A percentile compares a stretch with the other conserved stretches of the same genome.
Evolutionary conservation across 2,329 filamentous ascomycete species (phyloP).

Genomic region (Metarhizium robertsii): DNA sequence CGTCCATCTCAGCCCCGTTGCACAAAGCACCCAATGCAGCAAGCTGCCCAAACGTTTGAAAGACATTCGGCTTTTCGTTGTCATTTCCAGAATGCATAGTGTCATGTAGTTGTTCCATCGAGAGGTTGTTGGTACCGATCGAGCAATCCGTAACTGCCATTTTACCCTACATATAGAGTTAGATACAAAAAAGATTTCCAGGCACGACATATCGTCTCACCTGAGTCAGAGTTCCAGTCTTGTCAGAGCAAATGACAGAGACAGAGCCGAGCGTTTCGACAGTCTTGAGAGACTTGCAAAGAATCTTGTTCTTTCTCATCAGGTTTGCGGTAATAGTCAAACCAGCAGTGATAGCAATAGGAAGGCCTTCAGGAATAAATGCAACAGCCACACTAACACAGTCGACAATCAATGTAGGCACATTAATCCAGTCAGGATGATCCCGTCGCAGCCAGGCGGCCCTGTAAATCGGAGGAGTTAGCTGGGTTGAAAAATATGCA

Average conservation of each 20-base stretch:
- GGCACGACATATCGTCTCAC: conserved; percentile 18
- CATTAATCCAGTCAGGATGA: conserved; percentile 63
- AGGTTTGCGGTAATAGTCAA: conserved; percentile 68
- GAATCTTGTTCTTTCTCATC: conserved; percentile 67
- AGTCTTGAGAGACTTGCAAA: conserved; percentile 73
- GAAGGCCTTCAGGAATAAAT: conserved; percentile 67
- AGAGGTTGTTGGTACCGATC: conserved; percentile 41
- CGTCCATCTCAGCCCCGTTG: conserved; percentile 69
- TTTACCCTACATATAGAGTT: conserved; percentile 41
- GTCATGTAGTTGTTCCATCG: conserved; percentile 40
- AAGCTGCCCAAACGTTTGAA: conserved; percentile 42
- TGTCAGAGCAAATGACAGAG: conserved; percentile 67
- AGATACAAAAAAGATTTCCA: neutral
- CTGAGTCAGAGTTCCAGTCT: conserved; percentile 61
- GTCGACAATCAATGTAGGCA: conserved; percentile 61
- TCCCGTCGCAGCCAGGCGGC: conserved; percentile 57
- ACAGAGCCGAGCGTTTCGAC: conserved; percentile 68
- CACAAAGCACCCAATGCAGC: conserved; percentile 56
- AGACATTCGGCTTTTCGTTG: conserved; percentile 21
- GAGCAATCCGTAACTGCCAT: conserved; percentile 65
- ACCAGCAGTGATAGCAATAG: conserved; percentile 59
- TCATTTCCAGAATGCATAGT: conserved; percentile 14
- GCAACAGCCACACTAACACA: conserved; percentile 66
- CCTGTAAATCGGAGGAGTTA: conserved; percentile 28
- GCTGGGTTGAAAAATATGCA: neutral